These are phyloP conservation scores for Choiromyces venosus DNA, from an alignment of 495 filamentous ascomycete genomes.

Conservation along the genomic window DNA sequence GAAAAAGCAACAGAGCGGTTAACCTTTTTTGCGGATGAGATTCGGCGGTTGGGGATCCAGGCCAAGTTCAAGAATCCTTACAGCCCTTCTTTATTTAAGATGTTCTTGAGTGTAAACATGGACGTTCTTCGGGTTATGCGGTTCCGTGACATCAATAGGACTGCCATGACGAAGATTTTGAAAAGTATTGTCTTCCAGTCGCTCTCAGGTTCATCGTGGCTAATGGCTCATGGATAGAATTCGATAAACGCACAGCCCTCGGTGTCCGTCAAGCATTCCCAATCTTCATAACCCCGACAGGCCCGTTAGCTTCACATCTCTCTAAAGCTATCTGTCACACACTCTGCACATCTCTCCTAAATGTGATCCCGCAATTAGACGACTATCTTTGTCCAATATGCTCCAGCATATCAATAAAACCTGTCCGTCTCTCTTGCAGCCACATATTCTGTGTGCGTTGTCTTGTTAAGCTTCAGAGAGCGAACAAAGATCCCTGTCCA, in stretches of 20 bases:
- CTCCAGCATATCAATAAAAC: constrained; percentile 59
- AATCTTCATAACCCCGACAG: constrained; percentile 47
- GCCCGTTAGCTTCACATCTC: constrained; percentile 53
- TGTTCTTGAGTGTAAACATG: constrained; percentile 61
- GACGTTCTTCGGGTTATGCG: constrained; percentile 59
- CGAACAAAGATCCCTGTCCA: constrained; percentile 56
- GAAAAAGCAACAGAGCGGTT: constrained; percentile 53
- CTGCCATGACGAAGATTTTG: constrained; percentile 66
- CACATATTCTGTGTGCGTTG: constrained; percentile 71
- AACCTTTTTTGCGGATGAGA: constrained; percentile 55
- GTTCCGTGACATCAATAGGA: constrained; percentile 68
- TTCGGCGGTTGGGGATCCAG: constrained; percentile 50
- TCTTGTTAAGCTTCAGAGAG: constrained; percentile 62
- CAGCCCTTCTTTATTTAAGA: constrained; percentile 53
- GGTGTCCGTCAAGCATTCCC: constrained; percentile 54
- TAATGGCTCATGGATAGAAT: constrained; percentile 50
- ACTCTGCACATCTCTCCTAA: constrained; percentile 58
- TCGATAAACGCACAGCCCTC: constrained; percentile 70
- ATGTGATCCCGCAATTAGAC: constrained; percentile 62
- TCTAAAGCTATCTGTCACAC: constrained; percentile 63
- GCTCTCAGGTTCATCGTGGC: not conserved
- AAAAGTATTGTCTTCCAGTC: constrained; percentile 53
- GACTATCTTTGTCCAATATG: constrained; percentile 74
- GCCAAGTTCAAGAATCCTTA: constrained; percentile 55
- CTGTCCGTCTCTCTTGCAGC: constrained; percentile 58